Percentiles rank a stretch among this genome's conserved stretches.
Conservation (phyloP, 139 green algal genomes). For the Astrephomene gubernaculifera region DNA sequence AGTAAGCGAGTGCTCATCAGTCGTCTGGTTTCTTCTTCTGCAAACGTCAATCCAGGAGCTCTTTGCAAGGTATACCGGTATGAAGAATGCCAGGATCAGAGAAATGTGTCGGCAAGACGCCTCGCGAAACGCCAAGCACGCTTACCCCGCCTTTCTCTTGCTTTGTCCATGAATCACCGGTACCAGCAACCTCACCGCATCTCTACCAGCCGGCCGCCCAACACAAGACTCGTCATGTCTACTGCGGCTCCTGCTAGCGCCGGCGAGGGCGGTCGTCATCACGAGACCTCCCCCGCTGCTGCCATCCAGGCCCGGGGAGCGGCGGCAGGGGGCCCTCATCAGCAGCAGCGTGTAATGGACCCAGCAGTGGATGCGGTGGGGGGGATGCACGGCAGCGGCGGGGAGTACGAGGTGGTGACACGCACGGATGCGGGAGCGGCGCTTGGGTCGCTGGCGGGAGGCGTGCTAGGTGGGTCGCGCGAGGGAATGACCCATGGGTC, state of each 20-base stretch:
- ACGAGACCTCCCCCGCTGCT: not conserved
- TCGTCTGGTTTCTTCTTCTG: too few species aligned
- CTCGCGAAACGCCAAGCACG: too few species aligned
- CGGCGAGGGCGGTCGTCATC: too few species aligned
- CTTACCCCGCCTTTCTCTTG: too few species aligned
- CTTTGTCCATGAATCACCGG: too few species aligned
- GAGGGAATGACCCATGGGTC: not conserved
- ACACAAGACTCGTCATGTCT: not conserved
- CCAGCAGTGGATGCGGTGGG: not conserved
- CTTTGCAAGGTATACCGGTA: too few species aligned
- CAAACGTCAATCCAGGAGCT: too few species aligned
- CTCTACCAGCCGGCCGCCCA: not conserved
- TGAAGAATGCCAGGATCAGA: too few species aligned
- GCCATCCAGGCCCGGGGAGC: not conserved
- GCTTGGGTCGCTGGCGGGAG: constrained; percentile 21
- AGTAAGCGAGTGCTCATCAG: too few species aligned
- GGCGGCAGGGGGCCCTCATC: not conserved
- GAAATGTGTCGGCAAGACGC: too few species aligned
- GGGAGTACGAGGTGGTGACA: constrained; percentile 25
- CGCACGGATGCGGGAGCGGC: constrained; percentile 24
- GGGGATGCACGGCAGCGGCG: constrained; percentile 20
- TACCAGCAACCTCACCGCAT: too few species aligned
- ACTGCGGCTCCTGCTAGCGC: too few species aligned
- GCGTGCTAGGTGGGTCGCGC: constrained; percentile 16
- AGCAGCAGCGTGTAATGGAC: not conserved